These are phyloP conservation scores for Pisolithus thermaeus DNA, from an alignment of 1,284 basidiomycete genomes.

Conservation along the genomic window DNA sequence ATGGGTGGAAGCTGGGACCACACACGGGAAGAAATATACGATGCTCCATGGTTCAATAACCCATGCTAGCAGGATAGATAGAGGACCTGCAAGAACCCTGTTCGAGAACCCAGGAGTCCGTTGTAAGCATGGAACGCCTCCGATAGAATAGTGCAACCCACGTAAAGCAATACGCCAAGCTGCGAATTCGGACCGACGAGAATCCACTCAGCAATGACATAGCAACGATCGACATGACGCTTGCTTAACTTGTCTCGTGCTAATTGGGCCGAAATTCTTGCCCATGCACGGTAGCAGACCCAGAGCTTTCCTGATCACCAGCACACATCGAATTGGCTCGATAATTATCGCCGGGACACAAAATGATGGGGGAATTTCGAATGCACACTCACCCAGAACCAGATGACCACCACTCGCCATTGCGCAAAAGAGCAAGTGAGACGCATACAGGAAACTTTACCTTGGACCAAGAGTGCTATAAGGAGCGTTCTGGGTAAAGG, in stretches of 20 bases:
- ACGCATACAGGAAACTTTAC: background rate
- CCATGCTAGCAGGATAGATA: conserved; percentile 22
- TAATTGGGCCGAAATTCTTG: background rate
- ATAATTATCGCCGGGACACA: conserved; percentile 23
- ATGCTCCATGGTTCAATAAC: conserved; percentile 18
- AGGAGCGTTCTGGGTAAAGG: conserved; percentile 2
- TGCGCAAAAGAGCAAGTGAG: background rate
- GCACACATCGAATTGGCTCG: conserved; percentile 22
- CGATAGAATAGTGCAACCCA: background rate
- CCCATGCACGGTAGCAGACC: background rate
- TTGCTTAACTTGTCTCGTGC: conserved; percentile 13
- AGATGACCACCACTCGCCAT: conserved; percentile 1
- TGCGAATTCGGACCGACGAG: background rate
- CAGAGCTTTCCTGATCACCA: conserved; percentile 20
- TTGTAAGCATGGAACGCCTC: background rate
- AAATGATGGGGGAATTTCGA: conserved; percentile 18
- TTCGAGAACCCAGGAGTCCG: background rate
- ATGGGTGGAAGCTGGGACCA: background rate
- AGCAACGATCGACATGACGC: conserved; percentile 10
- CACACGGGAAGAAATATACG: conserved; percentile 24
- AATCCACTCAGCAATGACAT: background rate
- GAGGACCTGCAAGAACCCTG: conserved; percentile 20
- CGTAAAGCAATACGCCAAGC: conserved; percentile 7
- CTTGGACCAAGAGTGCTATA: conserved; percentile 9
- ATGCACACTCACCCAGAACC: conserved; percentile 17